Base-by-base conservation (phyloP, 352 stramenopile genomes). In the Pythium aquatile region DNA sequence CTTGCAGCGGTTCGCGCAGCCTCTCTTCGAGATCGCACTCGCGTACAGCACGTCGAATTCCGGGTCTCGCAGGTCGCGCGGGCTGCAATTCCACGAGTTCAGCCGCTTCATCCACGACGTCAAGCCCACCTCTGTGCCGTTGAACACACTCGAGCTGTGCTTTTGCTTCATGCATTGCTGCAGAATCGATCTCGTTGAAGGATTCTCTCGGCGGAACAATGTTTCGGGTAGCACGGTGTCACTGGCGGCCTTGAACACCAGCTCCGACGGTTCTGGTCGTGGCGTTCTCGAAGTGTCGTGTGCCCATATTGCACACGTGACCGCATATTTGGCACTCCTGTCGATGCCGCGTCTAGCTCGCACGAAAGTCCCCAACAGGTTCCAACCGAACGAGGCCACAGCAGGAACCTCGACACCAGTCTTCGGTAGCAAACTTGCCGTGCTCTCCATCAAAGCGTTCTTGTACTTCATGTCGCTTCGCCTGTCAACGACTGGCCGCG, bases 121-220 rank as follows among this genome's bases (percentile, higher is more conserved):
- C 17, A 79, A 81, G 40, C 77, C 78, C 5, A 77, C 66, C 29
- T 75, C 69, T 0, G 49, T 87, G 3, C 68, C 71, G 0, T 53
- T 90, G 13, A 81, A 65, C 5, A 65, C 63, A 1, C 75, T 59
- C 20, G 76, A 90, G 44, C 57, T 90, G 0, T 78, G 78, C 40
- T 76, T 81, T n/a, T 61, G 85, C 5, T 93, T 91, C 61, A 71
- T 88, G 37, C 73, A 73, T 14, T 84, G 69, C 42, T 84, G 72
- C 53, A 69, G 73, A 9, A 60, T 72, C 26, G 74, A 87, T 9
- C 52, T 77, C 29, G 35, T 4, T 0, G 1, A 61, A 0, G 37
- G 16, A 2, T 55, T 70, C 14, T 58, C 69, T 30, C n/a, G 44
- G 5, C 44, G n/a, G 6, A n/a, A 29, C 0, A 13, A 30, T 6